phyloP scores from a whole-genome alignment of 192 early-diverging fungal species.

The Coemansia sp. region DNA sequence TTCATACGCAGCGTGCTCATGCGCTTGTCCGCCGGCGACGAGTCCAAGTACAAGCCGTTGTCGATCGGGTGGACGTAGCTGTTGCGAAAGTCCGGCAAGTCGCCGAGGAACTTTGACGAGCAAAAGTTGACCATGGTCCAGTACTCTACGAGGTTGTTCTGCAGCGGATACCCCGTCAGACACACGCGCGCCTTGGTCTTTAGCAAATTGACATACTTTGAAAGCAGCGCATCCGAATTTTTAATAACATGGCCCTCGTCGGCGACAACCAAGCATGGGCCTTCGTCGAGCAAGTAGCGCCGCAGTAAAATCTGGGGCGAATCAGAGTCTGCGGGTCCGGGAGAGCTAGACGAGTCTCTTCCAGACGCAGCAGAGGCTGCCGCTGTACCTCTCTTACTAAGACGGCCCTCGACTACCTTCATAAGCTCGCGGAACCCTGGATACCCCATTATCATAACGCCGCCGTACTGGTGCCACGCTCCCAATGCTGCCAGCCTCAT shows the following conservation, averaged over 20 bases:
- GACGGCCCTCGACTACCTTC: neutral
- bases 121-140: constrained; percentile 81
- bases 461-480: constrained; percentile 64
- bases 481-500: constrained; percentile 40
- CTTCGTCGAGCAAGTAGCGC: constrained; percentile 59
- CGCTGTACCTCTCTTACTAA: neutral
- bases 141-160: constrained; percentile 82
- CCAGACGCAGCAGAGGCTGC: neutral
- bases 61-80: constrained; percentile 66
- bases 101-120: constrained; percentile 64
- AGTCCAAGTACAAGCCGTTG: constrained; percentile 61
- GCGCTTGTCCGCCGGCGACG: constrained; percentile 21
- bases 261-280: constrained; percentile 70
- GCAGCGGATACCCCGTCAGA: constrained; percentile 83
- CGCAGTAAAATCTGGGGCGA: constrained; percentile 10
- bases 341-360: neutral
- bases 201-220: constrained; percentile 35
- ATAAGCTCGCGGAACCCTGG: constrained; percentile 58
- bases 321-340: neutral
- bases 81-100: constrained; percentile 57
- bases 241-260: constrained; percentile 88
- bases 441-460: constrained; percentile 73
- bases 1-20: constrained; percentile 47
- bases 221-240: constrained; percentile 43
- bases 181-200: constrained; percentile 65